Evolutionary conservation across 495 filamentous ascomycete species (phyloP).

Genomic region (Penicillium psychrofluorescens): DNA sequence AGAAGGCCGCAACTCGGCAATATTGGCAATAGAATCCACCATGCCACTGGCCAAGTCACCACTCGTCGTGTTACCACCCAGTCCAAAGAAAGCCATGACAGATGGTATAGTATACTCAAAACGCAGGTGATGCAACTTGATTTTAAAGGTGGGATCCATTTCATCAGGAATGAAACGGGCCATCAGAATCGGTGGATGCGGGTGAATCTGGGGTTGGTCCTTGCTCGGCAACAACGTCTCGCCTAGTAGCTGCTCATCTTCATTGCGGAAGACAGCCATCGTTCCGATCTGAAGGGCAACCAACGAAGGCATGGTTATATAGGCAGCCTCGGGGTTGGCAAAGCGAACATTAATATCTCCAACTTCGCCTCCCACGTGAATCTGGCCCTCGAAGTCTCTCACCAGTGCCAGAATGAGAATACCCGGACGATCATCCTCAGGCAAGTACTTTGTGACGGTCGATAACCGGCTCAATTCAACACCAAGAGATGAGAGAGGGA

Average conservation of each 20-base stretch:
- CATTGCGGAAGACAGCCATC: slow-evolving; percentile 54
- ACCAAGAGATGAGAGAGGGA: slow-evolving; percentile 57
- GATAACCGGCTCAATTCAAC: slow-evolving; percentile 75
- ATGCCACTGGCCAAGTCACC: slow-evolving; percentile 71
- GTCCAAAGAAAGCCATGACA: slow-evolving; percentile 67
- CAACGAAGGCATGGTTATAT: slow-evolving; percentile 78
- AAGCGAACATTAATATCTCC: slow-evolving; percentile 53
- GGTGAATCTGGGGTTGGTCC: slow-evolving; percentile 8
- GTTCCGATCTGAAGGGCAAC: slow-evolving; percentile 63
- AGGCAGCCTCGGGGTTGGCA: slow-evolving; percentile 62
- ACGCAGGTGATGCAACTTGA: slow-evolving; percentile 75
- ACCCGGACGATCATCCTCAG: slow-evolving; percentile 91
- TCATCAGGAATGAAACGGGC: slow-evolving; percentile 86
- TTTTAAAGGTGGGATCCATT: slow-evolving; percentile 80
- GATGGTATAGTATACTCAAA: slow-evolving; percentile 80
- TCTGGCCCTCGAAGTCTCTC: slow-evolving; percentile 47
- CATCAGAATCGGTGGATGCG: slow-evolving; percentile 57
- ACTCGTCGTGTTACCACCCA: slow-evolving; percentile 58
- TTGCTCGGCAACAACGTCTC: slow-evolving; percentile 29
- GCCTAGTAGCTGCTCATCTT: slow-evolving; percentile 61
- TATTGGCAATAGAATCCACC: slow-evolving; percentile 69
- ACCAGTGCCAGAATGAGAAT: slow-evolving; percentile 68
- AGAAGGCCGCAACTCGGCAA: slow-evolving; percentile 45
- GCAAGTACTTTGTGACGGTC: slow-evolving; percentile 87
- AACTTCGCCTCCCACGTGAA: slow-evolving; percentile 55